Base-by-base conservation (phyloP, 2,329 filamentous ascomycete species). In the Hypomyces perniciosus region DNA sequence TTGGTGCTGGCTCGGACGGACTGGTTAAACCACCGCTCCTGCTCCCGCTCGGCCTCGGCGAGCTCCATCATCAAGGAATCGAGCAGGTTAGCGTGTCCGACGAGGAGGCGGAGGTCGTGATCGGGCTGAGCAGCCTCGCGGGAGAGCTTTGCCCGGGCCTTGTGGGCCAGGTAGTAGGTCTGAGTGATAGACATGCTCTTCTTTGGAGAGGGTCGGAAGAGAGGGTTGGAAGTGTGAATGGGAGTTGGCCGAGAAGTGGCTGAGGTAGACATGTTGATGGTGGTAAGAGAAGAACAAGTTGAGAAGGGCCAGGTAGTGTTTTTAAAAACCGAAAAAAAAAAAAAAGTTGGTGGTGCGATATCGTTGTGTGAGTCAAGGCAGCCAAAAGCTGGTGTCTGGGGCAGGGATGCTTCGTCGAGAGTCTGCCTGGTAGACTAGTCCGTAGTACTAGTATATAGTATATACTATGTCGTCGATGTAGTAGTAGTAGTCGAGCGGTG, bases 1-100 rank as follows among this genome's bases (percentile, higher is more conserved):
- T 77, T 77, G 60, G 87, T 87, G 64, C 86, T 87, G 68, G 20
- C 20, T 20, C 82, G 85, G 71, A 96, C 88, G 56, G 90, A 93
- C 70, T 90, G 86, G 81, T 96, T 95, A 85, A 96, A 97, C 91
- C 91, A 96, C 59, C 83, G 85, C 73, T 97, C 92, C 73, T 97
- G 93, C 71, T 96, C 90, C 62, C 85, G 83, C 78, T 97, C 93
- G 66, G 92, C 92, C 53, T 95, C 89, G 71, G 90, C 88, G 53
- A 99, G 88, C 66, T 81, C 77, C 61, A 93, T 81, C 93, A 97
- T 97, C 66, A 99, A 77, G 38, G 85, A 86, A 75, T 99, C 93
- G 69, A 99, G 88, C 44, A 97, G 86, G 80, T 97, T 99, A 76
- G 93, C 93, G 73, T 99, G 93, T 64, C 92, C 93, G 62, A 99